A percentile compares a stretch with the other conserved stretches of the same genome.
phyloP scores from a whole-genome alignment of 805 yeast genomes.

The Hanseniaspora lachancei region DNA sequence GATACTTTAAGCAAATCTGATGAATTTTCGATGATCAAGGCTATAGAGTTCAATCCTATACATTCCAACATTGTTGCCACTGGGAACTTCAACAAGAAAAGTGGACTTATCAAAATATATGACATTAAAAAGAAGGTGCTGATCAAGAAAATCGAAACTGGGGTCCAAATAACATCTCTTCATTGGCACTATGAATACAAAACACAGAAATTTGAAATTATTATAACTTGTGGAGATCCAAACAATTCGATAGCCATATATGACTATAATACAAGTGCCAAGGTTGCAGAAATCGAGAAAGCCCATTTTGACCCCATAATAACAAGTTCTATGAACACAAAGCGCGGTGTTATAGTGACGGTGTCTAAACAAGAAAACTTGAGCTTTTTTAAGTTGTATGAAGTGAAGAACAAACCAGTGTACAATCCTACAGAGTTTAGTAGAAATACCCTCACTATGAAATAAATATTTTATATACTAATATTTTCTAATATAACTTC shows the following conservation, averaged over 20 bases:
- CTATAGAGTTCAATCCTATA: not conserved
- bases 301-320: constrained; percentile 88
- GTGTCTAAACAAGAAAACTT: constrained; percentile 93
- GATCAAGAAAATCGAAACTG: constrained; percentile 76
- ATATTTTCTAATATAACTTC: constrained; percentile 2
- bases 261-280: constrained; percentile 72
- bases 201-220: constrained; percentile 45
- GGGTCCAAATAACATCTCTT: constrained; percentile 85
- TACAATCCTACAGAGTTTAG: not conserved
- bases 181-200: constrained; percentile 61
- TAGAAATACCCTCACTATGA: not conserved
- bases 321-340: constrained; percentile 75
- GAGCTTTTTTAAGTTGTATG: constrained; percentile 88
- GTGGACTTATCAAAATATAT: constrained; percentile 8
- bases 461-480: not conserved
- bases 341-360: constrained; percentile 79
- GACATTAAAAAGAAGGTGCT: constrained; percentile 24
- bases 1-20: not conserved
- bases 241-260: constrained; percentile 70
- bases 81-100: not conserved
- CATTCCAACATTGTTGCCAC: constrained; percentile 3
- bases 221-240: constrained; percentile 90
- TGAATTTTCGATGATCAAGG: constrained; percentile 3
- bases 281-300: constrained; percentile 70
- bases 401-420: constrained; percentile 21